These are phyloP conservation scores for Diplodia intermedia DNA, from an alignment of 2,329 filamentous ascomycete genomes.

Conservation along the genomic window DNA sequence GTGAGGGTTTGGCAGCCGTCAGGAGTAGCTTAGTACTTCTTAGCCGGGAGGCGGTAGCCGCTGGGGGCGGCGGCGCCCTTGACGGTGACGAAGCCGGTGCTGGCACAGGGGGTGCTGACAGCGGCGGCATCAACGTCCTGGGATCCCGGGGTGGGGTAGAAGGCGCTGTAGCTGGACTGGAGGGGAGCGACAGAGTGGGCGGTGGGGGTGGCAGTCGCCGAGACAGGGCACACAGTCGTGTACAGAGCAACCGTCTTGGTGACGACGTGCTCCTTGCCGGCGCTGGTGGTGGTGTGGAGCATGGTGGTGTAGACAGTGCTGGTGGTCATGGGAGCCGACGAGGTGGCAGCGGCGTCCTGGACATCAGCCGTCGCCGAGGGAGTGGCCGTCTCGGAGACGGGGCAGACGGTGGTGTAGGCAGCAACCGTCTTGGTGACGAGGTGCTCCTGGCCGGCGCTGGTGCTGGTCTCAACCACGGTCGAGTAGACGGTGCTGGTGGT, in stretches of 20 bases:
- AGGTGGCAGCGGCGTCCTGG: constrained; percentile 23
- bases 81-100: constrained; percentile 29
- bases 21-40: constrained; percentile 19
- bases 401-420: constrained; percentile 37
- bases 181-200: constrained; percentile 26
- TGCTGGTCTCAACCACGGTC: constrained; percentile 38
- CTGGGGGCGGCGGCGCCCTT: constrained; percentile 30
- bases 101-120: constrained; percentile 16
- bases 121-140: constrained; percentile 20
- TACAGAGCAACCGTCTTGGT: constrained; percentile 38
- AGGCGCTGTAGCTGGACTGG: constrained; percentile 30
- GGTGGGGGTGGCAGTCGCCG: constrained; percentile 22
- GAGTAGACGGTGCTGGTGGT: constrained; percentile 35
- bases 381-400: constrained; percentile 30
- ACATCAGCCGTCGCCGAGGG: constrained; percentile 7
- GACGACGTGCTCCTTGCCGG: constrained; percentile 32
- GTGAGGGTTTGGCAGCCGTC: constrained; percentile 16
- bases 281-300: constrained; percentile 37
- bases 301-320: constrained; percentile 36
- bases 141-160: constrained; percentile 29
- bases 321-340: constrained; percentile 31
- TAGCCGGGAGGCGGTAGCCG: constrained; percentile 27
- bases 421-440: constrained; percentile 34
- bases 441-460: constrained; percentile 31
- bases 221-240: constrained; percentile 35